Evolutionary conservation across 2,329 filamentous ascomycete genomes (phyloP), one percentile per base, ranked within the genome.

Genomic region (Alternaria solani): DNA sequence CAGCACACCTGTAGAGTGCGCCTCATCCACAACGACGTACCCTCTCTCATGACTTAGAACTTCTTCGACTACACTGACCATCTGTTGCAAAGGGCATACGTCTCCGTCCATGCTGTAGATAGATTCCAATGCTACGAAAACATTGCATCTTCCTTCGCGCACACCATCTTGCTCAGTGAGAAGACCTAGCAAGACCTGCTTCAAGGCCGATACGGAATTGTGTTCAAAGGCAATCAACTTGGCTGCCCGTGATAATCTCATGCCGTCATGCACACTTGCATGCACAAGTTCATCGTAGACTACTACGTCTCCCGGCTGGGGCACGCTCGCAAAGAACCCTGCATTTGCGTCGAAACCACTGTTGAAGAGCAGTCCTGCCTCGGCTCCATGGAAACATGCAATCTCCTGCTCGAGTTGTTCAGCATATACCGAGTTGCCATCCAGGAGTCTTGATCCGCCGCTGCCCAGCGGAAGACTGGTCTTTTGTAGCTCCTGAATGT

Each of bases 31-130:
- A 9, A 91, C 81, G 5, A 91, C 78, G 57, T 89, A 81, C 0
- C 84, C 87, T 47, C 91, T 91, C 0, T 83, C 83, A 0, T 61
- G 61, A 0, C 88, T 86, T 0, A 93, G 77, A 0, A 85, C 69
- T 1, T 79, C 75, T 41, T 90, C 83, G 0, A 90, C 84, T 5
- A 86, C 80, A 0, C 82, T 75, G 1, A 90, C 82, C 18, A 94
- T 85, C 6, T 87, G 83, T 11, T 72, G 69, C 11, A 95, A 79
- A 0, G 89, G 89, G 0, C 86, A 86, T 18, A 92, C 79, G 66
- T 94, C 91, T 0, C 92, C 92, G 54, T 94, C 91, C 92, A 95
- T 95, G 74, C 90, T 93, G 75, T 95, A 94, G 53, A 47, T 60
- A 16, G 81, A 77, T 5, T 76, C 68, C 0, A 79, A 69, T 2